Conservation (phyloP, 805 yeast genomes). For the Saccharomycopsis babjevae region DNA sequence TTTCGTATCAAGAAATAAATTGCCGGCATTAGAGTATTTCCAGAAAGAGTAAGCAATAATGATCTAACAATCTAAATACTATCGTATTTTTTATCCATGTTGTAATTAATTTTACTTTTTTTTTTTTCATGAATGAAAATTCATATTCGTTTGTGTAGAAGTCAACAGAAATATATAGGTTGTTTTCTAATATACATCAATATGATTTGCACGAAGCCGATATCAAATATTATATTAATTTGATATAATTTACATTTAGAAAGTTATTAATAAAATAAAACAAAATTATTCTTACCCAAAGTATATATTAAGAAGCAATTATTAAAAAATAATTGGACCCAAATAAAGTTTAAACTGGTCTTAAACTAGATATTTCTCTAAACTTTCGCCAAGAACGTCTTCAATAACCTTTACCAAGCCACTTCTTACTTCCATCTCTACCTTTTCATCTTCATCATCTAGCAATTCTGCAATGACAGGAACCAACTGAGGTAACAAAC, state of each 20-base stretch:
- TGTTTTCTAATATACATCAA: too few relatives aligned
- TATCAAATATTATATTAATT: too few relatives aligned
- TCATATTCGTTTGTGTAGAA: too few relatives aligned
- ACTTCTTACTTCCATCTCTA: conserved; percentile 81
- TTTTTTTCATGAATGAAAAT: not conserved
- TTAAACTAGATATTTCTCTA: conserved; percentile 63
- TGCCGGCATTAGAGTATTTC: too few relatives aligned
- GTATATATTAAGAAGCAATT: not conserved
- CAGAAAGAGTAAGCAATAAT: too few relatives aligned
- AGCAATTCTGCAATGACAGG: conserved; percentile 91
- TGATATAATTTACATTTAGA: too few relatives aligned
- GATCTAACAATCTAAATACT: too few relatives aligned
- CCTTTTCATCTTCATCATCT: conserved; percentile 92
- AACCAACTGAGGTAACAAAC: conserved; percentile 83
- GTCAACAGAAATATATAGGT: too few relatives aligned
- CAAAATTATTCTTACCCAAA: too few relatives aligned
- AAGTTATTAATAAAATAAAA: too few relatives aligned
- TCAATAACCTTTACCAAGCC: conserved; percentile 89
- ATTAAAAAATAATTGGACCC: not conserved
- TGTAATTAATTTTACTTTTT: not conserved
- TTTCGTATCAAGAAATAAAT: too few relatives aligned
- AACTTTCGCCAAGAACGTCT: conserved; percentile 86
- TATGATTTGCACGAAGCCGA: too few relatives aligned
- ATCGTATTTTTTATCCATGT: not conserved
- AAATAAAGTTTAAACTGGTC: not conserved